These are phyloP conservation scores for Chiua virens DNA, from an alignment of 768 basidiomycete species.

Conservation along the genomic window DNA sequence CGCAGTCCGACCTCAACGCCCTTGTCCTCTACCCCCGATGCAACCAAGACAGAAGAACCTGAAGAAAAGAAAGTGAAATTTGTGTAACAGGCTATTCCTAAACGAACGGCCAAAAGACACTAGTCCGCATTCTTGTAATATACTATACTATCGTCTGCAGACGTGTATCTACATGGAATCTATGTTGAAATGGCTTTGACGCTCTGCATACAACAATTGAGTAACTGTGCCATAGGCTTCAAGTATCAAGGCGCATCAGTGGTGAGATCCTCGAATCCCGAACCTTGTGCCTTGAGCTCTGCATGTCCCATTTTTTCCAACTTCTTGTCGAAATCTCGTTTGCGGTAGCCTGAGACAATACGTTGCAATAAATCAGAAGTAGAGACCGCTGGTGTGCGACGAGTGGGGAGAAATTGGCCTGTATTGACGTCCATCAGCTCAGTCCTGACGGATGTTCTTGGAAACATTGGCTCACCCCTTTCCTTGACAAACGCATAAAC, in stretches of 20 bases:
- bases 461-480: constrained; percentile 53
- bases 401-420: constrained; percentile 96
- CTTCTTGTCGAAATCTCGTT: constrained; percentile 85
- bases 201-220: background rate
- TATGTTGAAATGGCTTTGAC: background rate
- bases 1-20: constrained; percentile 22
- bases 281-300: constrained; percentile 64
- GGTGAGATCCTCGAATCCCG: constrained; percentile 16
- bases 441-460: background rate
- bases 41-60: constrained; percentile 10
- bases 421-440: constrained; percentile 1
- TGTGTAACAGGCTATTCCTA: background rate
- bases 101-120: background rate
- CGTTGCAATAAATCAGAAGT: constrained; percentile 92
- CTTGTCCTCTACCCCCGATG: background rate
- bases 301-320: constrained; percentile 82
- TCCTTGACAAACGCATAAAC: constrained; percentile 82
- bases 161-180: background rate
- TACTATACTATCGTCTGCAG: constrained; percentile 4
- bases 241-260: constrained; percentile 4
- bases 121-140: constrained; percentile 6
- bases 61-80: constrained; percentile 25
- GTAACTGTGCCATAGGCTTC: background rate
- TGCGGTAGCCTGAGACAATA: constrained; percentile 85
- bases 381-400: constrained; percentile 91